These are phyloP conservation scores for Fusarium mundagurra DNA, from an alignment of 2,329 filamentous ascomycete species.

Conservation along the genomic window DNA sequence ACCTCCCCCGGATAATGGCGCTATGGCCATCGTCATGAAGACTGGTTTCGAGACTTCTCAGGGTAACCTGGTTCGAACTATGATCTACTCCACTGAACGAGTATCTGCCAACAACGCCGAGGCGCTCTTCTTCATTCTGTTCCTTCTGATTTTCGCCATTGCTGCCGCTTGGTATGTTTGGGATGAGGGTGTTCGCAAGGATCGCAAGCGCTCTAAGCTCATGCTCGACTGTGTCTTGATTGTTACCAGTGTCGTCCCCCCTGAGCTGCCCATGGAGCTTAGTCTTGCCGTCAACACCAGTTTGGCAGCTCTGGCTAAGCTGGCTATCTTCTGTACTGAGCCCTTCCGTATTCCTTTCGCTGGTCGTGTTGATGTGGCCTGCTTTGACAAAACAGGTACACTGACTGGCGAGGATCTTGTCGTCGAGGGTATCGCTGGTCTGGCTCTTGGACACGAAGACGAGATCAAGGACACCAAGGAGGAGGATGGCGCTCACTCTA, in stretches of 20 bases:
- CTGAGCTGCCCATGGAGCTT: constrained; percentile 97
- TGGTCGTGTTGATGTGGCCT: constrained; percentile 93
- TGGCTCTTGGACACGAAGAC: constrained; percentile 73
- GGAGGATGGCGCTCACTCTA: constrained; percentile 83
- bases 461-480: constrained; percentile 73
- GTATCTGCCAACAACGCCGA: constrained; percentile 99
- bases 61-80: constrained; percentile 95
- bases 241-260: constrained; percentile 97
- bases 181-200: constrained; percentile 93
- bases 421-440: constrained; percentile 94
- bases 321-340: constrained; percentile 98
- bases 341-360: constrained; percentile 98
- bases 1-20: constrained; percentile 89
- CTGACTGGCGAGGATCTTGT: constrained; percentile 96
- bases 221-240: constrained; percentile 97
- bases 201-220: constrained; percentile 96
- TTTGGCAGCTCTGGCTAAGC: constrained; percentile 91
- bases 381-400: constrained; percentile 98
- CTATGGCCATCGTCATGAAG: constrained; percentile 93
- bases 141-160: constrained; percentile 94
- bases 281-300: constrained; percentile 98
- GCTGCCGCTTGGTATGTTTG: constrained; percentile 99
- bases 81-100: constrained; percentile 99
- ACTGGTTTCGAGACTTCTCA: constrained; percentile 99
- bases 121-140: constrained; percentile 96